Conservation (phyloP, 768 basidiomycete genomes). For the Russula abietina region DNA sequence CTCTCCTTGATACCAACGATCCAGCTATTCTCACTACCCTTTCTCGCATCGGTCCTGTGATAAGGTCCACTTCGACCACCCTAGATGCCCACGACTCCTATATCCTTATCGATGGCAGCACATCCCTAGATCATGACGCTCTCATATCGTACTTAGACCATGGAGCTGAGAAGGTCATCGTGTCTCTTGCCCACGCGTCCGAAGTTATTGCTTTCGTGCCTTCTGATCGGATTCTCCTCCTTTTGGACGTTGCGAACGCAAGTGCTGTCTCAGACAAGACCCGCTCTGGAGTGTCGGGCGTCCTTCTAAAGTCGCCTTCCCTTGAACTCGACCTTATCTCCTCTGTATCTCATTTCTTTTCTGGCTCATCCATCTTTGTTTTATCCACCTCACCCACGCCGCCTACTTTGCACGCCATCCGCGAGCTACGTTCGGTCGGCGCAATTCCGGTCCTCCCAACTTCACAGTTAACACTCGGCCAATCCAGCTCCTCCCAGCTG, state of each 20-base stretch:
- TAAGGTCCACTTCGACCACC: conserved; percentile 38
- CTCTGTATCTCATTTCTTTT: conserved; percentile 71
- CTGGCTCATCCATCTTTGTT: conserved; percentile 57
- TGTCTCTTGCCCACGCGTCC: conserved; percentile 60
- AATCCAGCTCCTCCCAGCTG: conserved; percentile 51
- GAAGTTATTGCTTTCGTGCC: conserved; percentile 65
- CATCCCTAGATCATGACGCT: conserved; percentile 44
- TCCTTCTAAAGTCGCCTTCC: conserved; percentile 68
- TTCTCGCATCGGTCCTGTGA: conserved; percentile 70
- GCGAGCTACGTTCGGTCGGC: conserved; percentile 50
- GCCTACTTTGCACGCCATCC: conserved; percentile 55
- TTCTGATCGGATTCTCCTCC: conserved; percentile 63
- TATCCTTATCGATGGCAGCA: conserved; percentile 50
- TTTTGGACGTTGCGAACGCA: conserved; percentile 67
- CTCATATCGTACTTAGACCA: conserved; percentile 64
- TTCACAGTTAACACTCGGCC: conserved; percentile 55
- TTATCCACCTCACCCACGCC: conserved; percentile 43
- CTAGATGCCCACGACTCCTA: conserved; percentile 37
- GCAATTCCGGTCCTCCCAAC: conserved; percentile 68
- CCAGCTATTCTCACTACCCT: conserved; percentile 53
- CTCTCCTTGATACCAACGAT: conserved; percentile 40
- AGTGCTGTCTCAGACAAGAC: conserved; percentile 72
- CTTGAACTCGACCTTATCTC: conserved; percentile 72
- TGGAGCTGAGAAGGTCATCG: conserved; percentile 76
- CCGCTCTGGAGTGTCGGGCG: conserved; percentile 67